A percentile compares a stretch with the other conserved stretches of the same genome.
Evolutionary conservation across 208 protist species (phyloP).

Genomic region (Borovskyia barvae): DNA sequence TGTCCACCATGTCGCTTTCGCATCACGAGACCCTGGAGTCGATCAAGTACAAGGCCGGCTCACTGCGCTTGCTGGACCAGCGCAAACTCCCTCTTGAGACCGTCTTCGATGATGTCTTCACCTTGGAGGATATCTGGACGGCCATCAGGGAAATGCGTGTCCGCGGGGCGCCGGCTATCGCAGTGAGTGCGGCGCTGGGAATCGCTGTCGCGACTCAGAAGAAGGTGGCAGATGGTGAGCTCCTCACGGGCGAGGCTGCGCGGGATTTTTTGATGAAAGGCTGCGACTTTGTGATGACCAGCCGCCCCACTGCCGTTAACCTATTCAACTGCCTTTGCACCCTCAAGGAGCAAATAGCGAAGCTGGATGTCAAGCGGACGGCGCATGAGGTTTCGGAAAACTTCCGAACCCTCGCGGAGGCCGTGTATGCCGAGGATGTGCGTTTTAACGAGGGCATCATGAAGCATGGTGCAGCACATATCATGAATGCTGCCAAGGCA

Average conservation of each 20-base stretch:
- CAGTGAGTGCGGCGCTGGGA: conserved; percentile 91
- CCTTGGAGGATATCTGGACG: conserved; percentile 81
- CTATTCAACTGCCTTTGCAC: conserved; percentile 88
- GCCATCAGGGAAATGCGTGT: conserved; percentile 94
- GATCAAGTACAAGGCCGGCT: conserved; percentile 69
- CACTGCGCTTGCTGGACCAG: conserved; percentile 81
- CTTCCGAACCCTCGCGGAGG: conserved; percentile 76
- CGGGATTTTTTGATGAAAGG: conserved; percentile 59
- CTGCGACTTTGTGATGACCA: conserved; percentile 89
- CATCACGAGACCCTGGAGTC: conserved; percentile 75
- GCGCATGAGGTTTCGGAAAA: conserved; percentile 41
- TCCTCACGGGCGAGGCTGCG: conserved; percentile 31
- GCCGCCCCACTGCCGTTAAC: conserved; percentile 96
- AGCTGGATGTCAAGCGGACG: conserved; percentile 10
- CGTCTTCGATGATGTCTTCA: conserved; percentile 77
- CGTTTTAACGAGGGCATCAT: conserved; percentile 92
- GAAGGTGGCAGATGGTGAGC: conserved; percentile 26
- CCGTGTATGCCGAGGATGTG: conserved; percentile 87
- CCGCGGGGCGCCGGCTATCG: conserved; percentile 95
- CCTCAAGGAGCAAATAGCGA: conserved; percentile 48
- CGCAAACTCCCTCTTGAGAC: conserved; percentile 79
- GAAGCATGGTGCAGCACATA: conserved; percentile 79
- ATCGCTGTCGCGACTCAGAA: conserved; percentile 84
- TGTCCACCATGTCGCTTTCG: conserved; percentile 28
- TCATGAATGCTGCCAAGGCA: conserved; percentile 41